phyloP scores from a whole-genome alignment of 1,284 basidiomycete species.

The Boletus albobrunnescens region DNA sequence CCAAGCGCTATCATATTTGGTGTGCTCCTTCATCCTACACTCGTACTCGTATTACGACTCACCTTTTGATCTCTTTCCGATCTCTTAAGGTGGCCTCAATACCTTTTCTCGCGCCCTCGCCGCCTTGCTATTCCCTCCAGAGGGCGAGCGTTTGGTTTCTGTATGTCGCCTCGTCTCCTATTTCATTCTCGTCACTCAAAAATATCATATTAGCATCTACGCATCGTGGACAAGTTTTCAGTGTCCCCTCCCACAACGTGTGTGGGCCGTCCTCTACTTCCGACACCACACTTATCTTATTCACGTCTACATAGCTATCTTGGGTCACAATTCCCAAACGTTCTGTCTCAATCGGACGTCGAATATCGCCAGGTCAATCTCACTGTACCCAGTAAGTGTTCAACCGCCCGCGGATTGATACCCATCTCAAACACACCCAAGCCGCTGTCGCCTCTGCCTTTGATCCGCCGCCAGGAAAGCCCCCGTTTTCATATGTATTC shows the following conservation, averaged over 20 bases:
- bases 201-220: constrained; percentile 49
- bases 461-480: constrained; percentile 62
- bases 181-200: constrained; percentile 4
- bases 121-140: constrained; percentile 55
- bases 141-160: constrained; percentile 67
- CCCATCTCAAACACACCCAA: constrained; percentile 29
- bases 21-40: constrained; percentile 35
- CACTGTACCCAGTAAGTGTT: constrained; percentile 57
- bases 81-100: constrained; percentile 64
- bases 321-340: constrained; percentile 68
- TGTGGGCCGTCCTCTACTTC: constrained; percentile 28
- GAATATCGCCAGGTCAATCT: constrained; percentile 84
- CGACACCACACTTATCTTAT: constrained; percentile 15
- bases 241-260: constrained; percentile 84
- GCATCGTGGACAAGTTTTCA: constrained; percentile 84
- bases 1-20: constrained; percentile 81
- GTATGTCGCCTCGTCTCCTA: constrained; percentile 41
- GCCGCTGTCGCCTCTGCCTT: constrained; percentile 64
- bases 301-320: constrained; percentile 55
- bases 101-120: constrained; percentile 69
- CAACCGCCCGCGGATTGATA: background rate
- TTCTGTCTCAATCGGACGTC: constrained; percentile 64
- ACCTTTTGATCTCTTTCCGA: constrained; percentile 1
- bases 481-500: constrained; percentile 70
- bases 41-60: background rate